These are phyloP conservation scores for Phaffomyces opuntiae DNA, from an alignment of 805 yeast genomes.

Conservation along the genomic window DNA sequence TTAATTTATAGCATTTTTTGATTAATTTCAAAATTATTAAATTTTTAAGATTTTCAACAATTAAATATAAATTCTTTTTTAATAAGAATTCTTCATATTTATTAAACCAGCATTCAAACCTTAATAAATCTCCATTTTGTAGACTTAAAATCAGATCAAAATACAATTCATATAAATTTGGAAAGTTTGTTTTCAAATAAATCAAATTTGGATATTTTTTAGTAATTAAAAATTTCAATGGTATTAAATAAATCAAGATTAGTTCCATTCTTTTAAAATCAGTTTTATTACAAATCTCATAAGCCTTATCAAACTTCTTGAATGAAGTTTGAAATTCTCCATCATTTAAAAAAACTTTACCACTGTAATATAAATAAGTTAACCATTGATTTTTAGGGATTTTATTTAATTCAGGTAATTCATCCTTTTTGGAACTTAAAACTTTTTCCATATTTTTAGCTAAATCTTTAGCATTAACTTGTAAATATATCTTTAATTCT, in stretches of 20 bases:
- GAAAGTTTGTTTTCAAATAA: slow-evolving; percentile 32
- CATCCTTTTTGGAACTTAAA: slow-evolving; percentile 42
- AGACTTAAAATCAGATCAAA: slow-evolving; percentile 21
- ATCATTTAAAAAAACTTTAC: slow-evolving; percentile 59
- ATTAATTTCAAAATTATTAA: slow-evolving; percentile 46
- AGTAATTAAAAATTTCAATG: slow-evolving; percentile 47
- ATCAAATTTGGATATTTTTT: slow-evolving; percentile 39
- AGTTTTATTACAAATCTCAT: slow-evolving; percentile 7
- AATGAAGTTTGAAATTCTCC: slow-evolving; percentile 49
- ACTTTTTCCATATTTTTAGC: slow-evolving; percentile 73
- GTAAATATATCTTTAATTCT: slow-evolving; percentile 63
- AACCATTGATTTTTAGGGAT: slow-evolving; percentile 48
- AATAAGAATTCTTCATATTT: slow-evolving; percentile 45
- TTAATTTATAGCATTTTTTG: slow-evolving; percentile 26
- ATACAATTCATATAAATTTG: slow-evolving; percentile 40
- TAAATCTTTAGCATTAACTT: slow-evolving; percentile 58
- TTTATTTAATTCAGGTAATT: slow-evolving; percentile 42
- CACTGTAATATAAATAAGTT: slow-evolving; percentile 62
- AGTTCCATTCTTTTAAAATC: slow-evolving; percentile 21
- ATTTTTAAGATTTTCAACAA: slow-evolving; percentile 45
- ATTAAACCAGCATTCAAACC: slow-evolving; percentile 39
- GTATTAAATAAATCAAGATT: slow-evolving; percentile 56
- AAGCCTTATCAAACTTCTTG: slow-evolving; percentile 44
- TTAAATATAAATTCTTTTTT: slow-evolving; percentile 51
- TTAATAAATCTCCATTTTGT: slow-evolving; percentile 46